Conservation (phyloP, 2,329 filamentous ascomycete genomes). For the Fusarium sp. region DNA sequence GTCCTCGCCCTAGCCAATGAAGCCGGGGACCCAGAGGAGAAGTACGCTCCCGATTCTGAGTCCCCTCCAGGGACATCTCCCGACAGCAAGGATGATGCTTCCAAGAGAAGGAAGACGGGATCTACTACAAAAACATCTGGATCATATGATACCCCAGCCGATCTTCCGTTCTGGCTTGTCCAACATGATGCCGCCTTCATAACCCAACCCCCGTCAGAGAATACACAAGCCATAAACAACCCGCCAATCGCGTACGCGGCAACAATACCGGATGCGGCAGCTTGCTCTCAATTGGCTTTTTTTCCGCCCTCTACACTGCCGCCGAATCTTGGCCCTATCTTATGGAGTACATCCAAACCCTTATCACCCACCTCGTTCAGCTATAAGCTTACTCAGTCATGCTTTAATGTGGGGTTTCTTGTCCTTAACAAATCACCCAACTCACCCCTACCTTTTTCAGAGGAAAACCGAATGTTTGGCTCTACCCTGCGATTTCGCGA, state of each 20-base stretch:
- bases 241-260: background rate
- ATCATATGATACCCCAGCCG: background rate
- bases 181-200: background rate
- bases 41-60: background rate
- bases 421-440: background rate
- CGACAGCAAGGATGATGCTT: background rate
- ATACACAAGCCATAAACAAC: background rate
- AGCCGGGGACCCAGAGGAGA: slow-evolving; percentile 9
- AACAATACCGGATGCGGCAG: background rate
- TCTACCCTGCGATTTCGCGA: background rate
- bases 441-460: background rate
- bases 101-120: too few species aligned
- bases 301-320: background rate
- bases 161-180: background rate
- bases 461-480: background rate
- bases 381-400: background rate
- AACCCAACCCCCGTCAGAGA: too few species aligned
- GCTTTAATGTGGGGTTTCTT: background rate
- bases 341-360: background rate
- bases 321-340: background rate
- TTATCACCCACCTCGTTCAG: background rate
- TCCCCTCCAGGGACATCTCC: background rate
- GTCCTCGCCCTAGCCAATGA: slow-evolving; percentile 18
- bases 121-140: background rate
- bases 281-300: background rate